Conservation (phyloP, 1,284 basidiomycete species). For the Schizophyllum commune region DNA sequence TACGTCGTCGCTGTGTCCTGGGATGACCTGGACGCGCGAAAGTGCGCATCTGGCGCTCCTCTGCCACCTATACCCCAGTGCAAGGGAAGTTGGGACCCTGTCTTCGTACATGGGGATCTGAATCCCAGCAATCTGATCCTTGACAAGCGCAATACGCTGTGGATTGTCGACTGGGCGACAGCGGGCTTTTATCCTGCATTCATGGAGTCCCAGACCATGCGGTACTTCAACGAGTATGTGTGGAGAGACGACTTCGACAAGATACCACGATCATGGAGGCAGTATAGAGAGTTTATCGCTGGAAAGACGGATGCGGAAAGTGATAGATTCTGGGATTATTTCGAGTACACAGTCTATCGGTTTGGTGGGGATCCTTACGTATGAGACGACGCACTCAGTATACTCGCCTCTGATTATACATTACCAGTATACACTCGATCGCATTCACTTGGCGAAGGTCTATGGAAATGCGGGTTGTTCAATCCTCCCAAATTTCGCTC, state of each 20-base stretch:
- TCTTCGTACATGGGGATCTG: constrained; percentile 16
- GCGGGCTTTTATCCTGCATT: constrained; percentile 12
- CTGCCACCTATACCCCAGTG: neutral
- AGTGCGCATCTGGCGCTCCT: neutral
- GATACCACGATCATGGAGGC: neutral
- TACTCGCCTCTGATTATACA: no score
- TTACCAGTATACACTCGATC: no score
- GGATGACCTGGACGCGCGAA: neutral
- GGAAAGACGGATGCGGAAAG: neutral
- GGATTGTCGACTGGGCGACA: constrained; percentile 16
- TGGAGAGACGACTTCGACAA: neutral
- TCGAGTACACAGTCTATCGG: neutral
- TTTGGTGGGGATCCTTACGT: neutral
- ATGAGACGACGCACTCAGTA: no score
- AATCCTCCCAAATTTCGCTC: no score
- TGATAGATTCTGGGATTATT: neutral
- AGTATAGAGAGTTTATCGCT: neutral
- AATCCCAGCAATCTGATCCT: constrained; percentile 15
- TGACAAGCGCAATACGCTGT: constrained; percentile 12
- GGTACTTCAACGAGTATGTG: neutral
- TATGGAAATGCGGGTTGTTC: no score
- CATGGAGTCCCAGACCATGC: constrained; percentile 7
- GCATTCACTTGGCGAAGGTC: no score
- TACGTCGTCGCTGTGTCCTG: neutral
- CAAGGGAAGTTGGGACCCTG: constrained; percentile 4